A percentile compares a stretch with the other conserved stretches of the same genome.
Conservation (phyloP, 345 rosid genomes). For the Linum lewisii region DNA sequence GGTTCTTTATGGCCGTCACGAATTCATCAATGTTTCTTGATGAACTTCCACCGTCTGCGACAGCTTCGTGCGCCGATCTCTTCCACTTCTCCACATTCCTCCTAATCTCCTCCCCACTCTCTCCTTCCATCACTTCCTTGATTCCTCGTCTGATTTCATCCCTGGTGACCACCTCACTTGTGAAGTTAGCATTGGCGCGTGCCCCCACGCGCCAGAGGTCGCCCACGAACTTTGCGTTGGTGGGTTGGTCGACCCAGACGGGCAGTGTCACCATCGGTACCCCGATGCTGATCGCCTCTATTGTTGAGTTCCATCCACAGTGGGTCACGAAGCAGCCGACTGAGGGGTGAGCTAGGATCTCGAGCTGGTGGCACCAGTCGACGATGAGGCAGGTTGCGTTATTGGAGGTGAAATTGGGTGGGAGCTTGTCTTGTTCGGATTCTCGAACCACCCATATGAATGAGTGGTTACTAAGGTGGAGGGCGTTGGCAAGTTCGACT, state of each 20-base stretch:
- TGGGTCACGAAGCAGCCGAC: not conserved
- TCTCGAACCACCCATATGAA: constrained; percentile 1
- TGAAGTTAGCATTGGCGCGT: not conserved
- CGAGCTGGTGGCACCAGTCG: not conserved
- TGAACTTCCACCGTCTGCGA: not conserved
- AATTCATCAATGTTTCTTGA: not conserved
- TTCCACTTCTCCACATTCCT: not conserved
- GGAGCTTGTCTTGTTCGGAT: not conserved
- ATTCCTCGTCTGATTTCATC: not conserved
- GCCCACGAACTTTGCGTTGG: constrained; percentile 1
- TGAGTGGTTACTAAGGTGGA: not conserved
- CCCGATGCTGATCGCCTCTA: not conserved
- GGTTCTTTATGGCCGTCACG: not conserved
- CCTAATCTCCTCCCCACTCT: not conserved
- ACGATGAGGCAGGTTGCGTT: not conserved
- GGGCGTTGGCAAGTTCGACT: not conserved
- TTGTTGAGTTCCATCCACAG: constrained; percentile 4
- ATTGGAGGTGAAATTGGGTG: not conserved
- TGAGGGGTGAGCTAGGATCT: not conserved
- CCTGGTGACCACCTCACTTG: not conserved
- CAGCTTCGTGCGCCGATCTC: not conserved
- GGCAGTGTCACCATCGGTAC: not conserved
- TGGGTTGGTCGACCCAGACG: not conserved
- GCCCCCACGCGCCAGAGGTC: not conserved
- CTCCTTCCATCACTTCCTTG: not conserved